phyloP scores from a whole-genome alignment of 2,329 filamentous ascomycete genomes.

The Colletotrichum liriopes region DNA sequence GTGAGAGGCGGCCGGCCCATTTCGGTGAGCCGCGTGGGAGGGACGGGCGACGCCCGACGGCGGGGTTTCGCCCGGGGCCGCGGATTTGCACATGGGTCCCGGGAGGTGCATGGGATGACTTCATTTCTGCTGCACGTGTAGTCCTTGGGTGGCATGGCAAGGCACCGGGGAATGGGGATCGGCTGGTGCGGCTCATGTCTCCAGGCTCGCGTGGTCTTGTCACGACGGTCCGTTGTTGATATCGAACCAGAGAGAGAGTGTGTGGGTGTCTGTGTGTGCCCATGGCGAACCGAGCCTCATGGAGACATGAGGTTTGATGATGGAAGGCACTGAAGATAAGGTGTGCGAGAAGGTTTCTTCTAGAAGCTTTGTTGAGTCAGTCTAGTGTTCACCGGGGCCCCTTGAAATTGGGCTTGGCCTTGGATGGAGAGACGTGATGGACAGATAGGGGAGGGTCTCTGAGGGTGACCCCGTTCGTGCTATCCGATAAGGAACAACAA shows the following conservation, averaged over 20 bases:
- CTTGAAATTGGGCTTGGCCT: conserved; percentile 1
- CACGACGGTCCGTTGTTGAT: not conserved
- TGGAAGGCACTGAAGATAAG: not conserved
- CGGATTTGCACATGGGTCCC: conserved; percentile 36
- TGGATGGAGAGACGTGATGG: not conserved
- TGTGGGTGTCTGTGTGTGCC: too few species aligned
- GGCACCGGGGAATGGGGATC: not conserved
- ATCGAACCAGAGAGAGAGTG: not conserved
- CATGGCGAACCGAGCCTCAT: not conserved
- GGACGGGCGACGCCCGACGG: conserved; percentile 1
- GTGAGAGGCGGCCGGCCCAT: not conserved
- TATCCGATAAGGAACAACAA: conserved; percentile 4
- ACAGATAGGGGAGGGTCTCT: conserved; percentile 2
- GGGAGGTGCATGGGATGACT: conserved; percentile 38
- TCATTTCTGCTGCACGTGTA: conserved; percentile 10
- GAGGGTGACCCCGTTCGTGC: not conserved
- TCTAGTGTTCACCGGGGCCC: not conserved
- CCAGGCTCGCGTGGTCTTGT: not conserved
- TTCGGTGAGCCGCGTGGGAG: not conserved
- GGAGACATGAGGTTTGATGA: not conserved
- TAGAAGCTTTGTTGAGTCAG: conserved; percentile 4
- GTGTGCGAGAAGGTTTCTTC: not conserved
- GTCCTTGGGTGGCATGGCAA: not conserved
- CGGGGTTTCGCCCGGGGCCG: not conserved
- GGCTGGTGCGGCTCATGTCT: not conserved